Evolutionary conservation across 2,329 filamentous ascomycete species (phyloP).

Genomic region (Colletotrichum cereale): DNA sequence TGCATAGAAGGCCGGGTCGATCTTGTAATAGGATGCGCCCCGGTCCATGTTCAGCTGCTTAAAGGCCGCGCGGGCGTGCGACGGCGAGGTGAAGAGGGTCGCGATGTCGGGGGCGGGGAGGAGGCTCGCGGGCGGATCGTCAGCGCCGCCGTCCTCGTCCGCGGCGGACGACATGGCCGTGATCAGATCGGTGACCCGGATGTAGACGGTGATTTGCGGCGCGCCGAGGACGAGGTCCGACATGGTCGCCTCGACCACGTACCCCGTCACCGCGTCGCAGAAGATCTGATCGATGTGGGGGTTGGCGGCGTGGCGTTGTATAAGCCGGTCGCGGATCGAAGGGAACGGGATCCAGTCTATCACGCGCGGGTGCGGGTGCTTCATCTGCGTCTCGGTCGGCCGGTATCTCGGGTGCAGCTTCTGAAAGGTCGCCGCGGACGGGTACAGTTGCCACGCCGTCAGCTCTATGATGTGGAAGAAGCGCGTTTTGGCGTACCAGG

Average conservation of each 20-base stretch:
- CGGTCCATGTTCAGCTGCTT: slow-evolving; percentile 48
- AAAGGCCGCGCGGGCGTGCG: slow-evolving; percentile 46
- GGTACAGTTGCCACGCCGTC: slow-evolving; percentile 50
- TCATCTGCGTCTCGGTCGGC: slow-evolving; percentile 45
- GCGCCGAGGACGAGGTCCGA: slow-evolving; percentile 46
- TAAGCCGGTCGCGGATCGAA: slow-evolving; percentile 46
- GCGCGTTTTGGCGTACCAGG: slow-evolving; percentile 55
- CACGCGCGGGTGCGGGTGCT: slow-evolving; percentile 45
- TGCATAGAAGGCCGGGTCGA: slow-evolving; percentile 49
- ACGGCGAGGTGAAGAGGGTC: slow-evolving; percentile 43
- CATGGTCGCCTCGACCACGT: slow-evolving; percentile 49
- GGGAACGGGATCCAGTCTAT: slow-evolving; percentile 47
- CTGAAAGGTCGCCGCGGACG: slow-evolving; percentile 45
- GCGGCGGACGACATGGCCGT: slow-evolving; percentile 36
- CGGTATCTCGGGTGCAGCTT: slow-evolving; percentile 47
- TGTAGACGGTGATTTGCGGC: slow-evolving; percentile 45
- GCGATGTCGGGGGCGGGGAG: slow-evolving; percentile 45
- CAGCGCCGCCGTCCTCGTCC: neutral
- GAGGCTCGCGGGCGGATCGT: slow-evolving; percentile 29
- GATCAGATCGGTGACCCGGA: slow-evolving; percentile 48
- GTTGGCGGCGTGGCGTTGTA: slow-evolving; percentile 49
- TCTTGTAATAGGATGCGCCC: slow-evolving; percentile 50
- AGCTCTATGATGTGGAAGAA: slow-evolving; percentile 52
- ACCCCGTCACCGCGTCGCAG: slow-evolving; percentile 50
- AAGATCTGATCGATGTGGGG: slow-evolving; percentile 50